These are phyloP conservation scores for Erodium chrysanthum DNA, from an alignment of 441 rosid species.

Conservation along the genomic window DNA sequence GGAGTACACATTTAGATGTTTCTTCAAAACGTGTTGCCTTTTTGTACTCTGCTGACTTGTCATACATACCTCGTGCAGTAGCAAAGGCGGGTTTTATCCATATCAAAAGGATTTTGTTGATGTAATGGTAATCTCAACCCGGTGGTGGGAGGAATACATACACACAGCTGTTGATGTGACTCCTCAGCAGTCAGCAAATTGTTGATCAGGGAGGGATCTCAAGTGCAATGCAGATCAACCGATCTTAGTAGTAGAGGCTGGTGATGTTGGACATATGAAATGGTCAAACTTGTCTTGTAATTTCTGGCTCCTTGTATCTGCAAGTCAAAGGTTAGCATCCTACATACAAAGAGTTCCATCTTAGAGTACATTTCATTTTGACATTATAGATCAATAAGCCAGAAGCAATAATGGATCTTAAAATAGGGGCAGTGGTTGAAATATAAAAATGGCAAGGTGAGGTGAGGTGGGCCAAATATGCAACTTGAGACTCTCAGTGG, in stretches of 20 bases:
- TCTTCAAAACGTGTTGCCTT: too few relatives aligned
- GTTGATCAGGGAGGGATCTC: not conserved
- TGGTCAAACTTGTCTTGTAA: not conserved
- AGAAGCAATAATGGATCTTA: too few relatives aligned
- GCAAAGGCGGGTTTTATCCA: not conserved
- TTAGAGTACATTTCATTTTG: too few relatives aligned
- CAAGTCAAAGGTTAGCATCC: not conserved
- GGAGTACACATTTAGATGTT: too few relatives aligned
- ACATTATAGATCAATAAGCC: too few relatives aligned
- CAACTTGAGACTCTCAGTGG: too few relatives aligned
- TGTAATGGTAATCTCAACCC: not conserved
- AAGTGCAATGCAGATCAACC: not conserved
- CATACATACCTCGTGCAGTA: not conserved
- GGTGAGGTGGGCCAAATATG: too few relatives aligned
- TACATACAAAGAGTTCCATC: not conserved
- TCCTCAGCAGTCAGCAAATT: not conserved
- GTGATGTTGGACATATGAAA: not conserved
- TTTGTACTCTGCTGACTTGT: not conserved
- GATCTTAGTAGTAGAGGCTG: not conserved
- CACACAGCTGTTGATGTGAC: not conserved
- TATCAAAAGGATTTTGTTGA: not conserved
- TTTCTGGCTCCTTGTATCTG: not conserved
- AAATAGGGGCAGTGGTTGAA: too few relatives aligned
- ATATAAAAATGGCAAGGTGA: too few relatives aligned
- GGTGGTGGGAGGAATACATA: not conserved